Evolutionary conservation across 768 basidiomycete genomes (phyloP).

Genomic region (Suillus subluteus): DNA sequence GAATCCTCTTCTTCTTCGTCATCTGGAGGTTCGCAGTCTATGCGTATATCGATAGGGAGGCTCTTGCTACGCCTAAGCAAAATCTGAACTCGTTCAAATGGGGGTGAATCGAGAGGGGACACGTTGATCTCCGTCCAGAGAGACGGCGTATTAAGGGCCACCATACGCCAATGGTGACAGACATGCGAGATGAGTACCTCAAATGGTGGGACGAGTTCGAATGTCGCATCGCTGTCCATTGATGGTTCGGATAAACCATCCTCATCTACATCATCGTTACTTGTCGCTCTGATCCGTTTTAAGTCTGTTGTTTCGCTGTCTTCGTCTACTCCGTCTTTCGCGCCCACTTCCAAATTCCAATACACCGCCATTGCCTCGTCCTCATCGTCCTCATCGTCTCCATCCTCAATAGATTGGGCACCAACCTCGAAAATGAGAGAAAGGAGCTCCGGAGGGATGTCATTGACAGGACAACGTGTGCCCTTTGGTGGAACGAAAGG

Average conservation of each 20-base stretch:
- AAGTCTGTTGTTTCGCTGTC: slow-evolving; percentile 14
- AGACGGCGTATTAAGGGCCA: slow-evolving; percentile 53
- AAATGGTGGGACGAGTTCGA: slow-evolving; percentile 37
- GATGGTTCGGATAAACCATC: slow-evolving; percentile 11
- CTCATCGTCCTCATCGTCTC: slow-evolving; percentile 37
- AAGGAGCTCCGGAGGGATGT: slow-evolving; percentile 59
- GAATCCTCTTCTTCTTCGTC: slow-evolving; percentile 25
- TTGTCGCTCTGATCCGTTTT: background rate
- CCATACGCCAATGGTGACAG: slow-evolving; percentile 60
- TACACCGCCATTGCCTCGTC: slow-evolving; percentile 28
- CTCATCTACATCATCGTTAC: slow-evolving; percentile 9
- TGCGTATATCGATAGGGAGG: slow-evolving; percentile 54
- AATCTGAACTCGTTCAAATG: slow-evolving; percentile 45
- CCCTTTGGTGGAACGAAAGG: slow-evolving; percentile 50
- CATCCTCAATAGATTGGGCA: slow-evolving; percentile 39
- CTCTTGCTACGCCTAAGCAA: slow-evolving; percentile 59
- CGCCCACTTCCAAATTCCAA: slow-evolving; percentile 41
- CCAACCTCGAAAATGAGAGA: slow-evolving; percentile 58
- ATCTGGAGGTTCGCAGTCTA: slow-evolving; percentile 46
- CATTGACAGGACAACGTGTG: slow-evolving; percentile 49
- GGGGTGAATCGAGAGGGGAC: slow-evolving; percentile 32
- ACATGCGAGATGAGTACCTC: slow-evolving; percentile 64
- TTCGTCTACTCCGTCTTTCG: slow-evolving; percentile 32
- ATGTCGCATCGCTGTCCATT: slow-evolving; percentile 1
- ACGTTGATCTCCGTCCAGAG: slow-evolving; percentile 56